Conservation (phyloP, 192 early-diverging fungal genomes). For the Coemansia biformis region DNA sequence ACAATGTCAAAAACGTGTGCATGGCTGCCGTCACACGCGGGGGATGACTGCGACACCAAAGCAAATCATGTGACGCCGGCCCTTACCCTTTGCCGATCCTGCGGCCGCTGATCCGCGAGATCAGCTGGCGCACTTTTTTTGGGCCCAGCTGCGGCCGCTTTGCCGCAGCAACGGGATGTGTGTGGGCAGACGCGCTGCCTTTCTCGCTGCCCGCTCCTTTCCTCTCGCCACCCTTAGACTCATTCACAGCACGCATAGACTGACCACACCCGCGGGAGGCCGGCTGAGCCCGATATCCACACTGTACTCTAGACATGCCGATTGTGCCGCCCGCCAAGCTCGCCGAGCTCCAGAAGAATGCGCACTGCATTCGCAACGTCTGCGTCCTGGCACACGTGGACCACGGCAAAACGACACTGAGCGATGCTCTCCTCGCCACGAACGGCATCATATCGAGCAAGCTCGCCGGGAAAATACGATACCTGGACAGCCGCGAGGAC, state of each 20-base stretch:
- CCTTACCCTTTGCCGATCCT: too few relatives aligned
- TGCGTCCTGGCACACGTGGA: conserved; percentile 99
- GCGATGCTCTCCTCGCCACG: conserved; percentile 90
- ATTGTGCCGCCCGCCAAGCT: conserved; percentile 61
- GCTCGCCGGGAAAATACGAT: conserved; percentile 91
- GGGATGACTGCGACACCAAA: too few relatives aligned
- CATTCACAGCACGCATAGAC: too few relatives aligned
- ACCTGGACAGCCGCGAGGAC: conserved; percentile 92
- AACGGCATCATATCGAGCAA: conserved; percentile 98
- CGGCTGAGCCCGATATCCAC: too few relatives aligned
- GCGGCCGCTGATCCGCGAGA: neutral
- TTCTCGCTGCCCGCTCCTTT: too few relatives aligned
- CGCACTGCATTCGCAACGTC: conserved; percentile 82
- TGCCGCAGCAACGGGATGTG: too few relatives aligned
- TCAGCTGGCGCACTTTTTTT: neutral
- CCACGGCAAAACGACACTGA: conserved; percentile 97
- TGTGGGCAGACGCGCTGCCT: too few relatives aligned
- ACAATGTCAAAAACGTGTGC: too few relatives aligned
- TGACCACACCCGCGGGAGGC: too few relatives aligned
- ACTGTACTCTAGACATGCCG: conserved; percentile 50
- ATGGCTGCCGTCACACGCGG: too few relatives aligned
- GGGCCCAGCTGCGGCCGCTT: neutral
- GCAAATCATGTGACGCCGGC: too few relatives aligned
- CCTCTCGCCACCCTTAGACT: too few relatives aligned
- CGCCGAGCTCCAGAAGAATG: conserved; percentile 62